Evolutionary conservation across 2,329 filamentous ascomycete species (phyloP), one percentile per base, ranked within the genome.

Genomic region (Cercospora brassicicola): DNA sequence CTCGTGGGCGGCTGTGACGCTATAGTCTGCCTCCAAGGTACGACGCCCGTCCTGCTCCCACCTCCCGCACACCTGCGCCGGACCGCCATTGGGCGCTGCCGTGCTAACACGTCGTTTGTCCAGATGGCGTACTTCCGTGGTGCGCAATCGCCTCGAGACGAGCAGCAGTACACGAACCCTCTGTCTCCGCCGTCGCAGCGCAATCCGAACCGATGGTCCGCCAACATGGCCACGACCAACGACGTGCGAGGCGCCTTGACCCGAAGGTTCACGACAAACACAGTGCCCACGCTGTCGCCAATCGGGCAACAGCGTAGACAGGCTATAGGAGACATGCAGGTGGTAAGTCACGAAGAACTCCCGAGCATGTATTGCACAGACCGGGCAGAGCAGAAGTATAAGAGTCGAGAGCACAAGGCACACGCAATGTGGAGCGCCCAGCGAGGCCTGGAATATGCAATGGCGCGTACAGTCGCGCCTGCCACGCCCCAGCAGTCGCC

Each of bases 221-320:
- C 72, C 23, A 72, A 74, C 59, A 76, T 76, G 72, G 70, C 69
- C 9, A 72, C 84, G 89, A 79, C 84, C 83, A 71, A 88, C 79
- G 92, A 96, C 78, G 87, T 87, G 73, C 89, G 94, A 80, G 88
- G 88, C 71, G 89, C 89, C 75, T 85, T 98, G 78, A 92, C 94
- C 81, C 90, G 94, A 77, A 91, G 94, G 78, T 98, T 98, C 82
- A 98, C 94, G 71, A 95, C 94, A 67, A 96, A 84, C 76, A 97
- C 82, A 89, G 92, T 82, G 86, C 92, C 81, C 87, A 93, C 86
- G 84, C 81, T 94, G 77, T 84, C 83, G 62, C 82, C 86, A 67
- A 84, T 84, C 76, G 87, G 85, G 57, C 85, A 87, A 78, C 83
- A 86, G 75, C 79, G 84, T 63, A 79, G 82, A 67, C 85, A 85